Conservation (phyloP, 2,329 filamentous ascomycete genomes). For the Ascochyta lentis region DNA sequence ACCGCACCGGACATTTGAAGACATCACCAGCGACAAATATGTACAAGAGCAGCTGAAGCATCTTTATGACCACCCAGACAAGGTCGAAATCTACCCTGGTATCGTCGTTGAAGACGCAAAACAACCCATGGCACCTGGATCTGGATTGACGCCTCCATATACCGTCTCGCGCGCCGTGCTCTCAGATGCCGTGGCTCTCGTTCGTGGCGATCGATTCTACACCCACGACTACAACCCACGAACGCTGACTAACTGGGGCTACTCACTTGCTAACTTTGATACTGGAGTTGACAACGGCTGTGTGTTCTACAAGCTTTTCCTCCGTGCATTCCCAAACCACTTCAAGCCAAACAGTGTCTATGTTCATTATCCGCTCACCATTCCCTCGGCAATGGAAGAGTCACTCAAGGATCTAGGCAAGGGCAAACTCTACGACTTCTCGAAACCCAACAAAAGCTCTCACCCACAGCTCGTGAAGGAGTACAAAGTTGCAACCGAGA, state of each 20-base stretch:
- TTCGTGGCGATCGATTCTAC: conserved; percentile 80
- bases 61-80: conserved; percentile 76
- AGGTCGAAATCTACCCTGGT: conserved; percentile 81
- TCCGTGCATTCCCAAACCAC: conserved; percentile 79
- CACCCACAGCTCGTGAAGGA: conserved; percentile 62
- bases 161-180: conserved; percentile 79
- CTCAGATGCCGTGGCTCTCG: conserved; percentile 79
- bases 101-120: conserved; percentile 79
- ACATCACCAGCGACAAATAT: conserved; percentile 79
- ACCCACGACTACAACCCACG: conserved; percentile 74
- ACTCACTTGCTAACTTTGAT: conserved; percentile 75
- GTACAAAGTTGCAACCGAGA: conserved; percentile 66
- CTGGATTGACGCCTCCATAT: conserved; percentile 76
- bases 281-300: conserved; percentile 78
- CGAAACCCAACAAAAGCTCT: conserved; percentile 59
- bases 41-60: conserved; percentile 67
- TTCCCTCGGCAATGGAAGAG: conserved; percentile 73
- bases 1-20: conserved; percentile 77
- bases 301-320: conserved; percentile 83
- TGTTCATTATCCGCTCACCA: conserved; percentile 77
- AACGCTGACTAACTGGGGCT: conserved; percentile 84
- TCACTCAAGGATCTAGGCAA: conserved; percentile 73
- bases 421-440: conserved; percentile 73
- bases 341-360: conserved; percentile 81
- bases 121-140: conserved; percentile 69